Evolutionary conservation across 129 eudicot species (phyloP).

Genomic region (Cynara cardunculus): DNA sequence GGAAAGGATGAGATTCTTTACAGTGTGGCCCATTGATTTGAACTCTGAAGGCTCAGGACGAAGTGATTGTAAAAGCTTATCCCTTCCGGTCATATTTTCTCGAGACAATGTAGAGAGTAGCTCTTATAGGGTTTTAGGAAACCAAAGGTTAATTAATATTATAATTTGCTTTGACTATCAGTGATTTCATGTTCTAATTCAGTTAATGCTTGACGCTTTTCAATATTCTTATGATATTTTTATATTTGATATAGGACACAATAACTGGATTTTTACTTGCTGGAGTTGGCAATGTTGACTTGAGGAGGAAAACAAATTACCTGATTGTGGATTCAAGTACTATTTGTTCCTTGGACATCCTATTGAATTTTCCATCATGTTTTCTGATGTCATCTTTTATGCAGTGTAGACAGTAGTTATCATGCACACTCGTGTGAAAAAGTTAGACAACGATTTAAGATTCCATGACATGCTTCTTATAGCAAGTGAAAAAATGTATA

Average conservation of each 20-base stretch:
- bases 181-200: neutral
- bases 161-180: neutral
- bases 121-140: neutral
- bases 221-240: neutral
- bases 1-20: neutral
- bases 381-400: neutral
- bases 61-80: neutral
- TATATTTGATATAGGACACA: conserved; percentile 63
- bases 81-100: neutral
- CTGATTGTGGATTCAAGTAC: conserved; percentile 94
- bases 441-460: neutral
- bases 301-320: conserved; percentile 96
- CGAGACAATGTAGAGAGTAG: neutral
- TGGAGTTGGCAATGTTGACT: conserved; percentile 97
- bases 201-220: neutral
- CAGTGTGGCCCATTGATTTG: neutral
- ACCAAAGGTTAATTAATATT: neutral
- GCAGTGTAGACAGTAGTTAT: neutral
- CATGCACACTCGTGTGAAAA: neutral
- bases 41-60: neutral
- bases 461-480: conserved; percentile 5
- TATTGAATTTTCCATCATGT: neutral
- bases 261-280: conserved; percentile 89
- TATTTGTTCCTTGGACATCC: conserved; percentile 8
- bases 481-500: neutral